Evolutionary conservation across 2,329 filamentous ascomycete genomes (phyloP).

Genomic region (Aureobasidium sp.): DNA sequence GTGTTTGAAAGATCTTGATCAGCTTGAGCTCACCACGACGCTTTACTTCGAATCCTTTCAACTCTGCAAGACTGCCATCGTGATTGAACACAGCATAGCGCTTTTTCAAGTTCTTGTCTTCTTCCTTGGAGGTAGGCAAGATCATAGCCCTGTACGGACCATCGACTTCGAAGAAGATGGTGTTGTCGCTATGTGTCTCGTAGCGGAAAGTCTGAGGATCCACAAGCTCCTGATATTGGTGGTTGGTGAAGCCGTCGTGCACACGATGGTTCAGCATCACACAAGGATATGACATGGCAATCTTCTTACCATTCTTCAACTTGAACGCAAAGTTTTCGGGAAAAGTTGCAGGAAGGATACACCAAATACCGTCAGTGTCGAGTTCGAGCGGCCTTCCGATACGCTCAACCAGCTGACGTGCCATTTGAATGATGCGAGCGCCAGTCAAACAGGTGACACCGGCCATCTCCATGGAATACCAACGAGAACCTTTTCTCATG

Average conservation of each 20-base stretch:
- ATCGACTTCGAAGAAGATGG: slow-evolving; percentile 98
- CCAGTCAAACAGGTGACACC: slow-evolving; percentile 96
- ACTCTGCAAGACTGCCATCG: slow-evolving; percentile 85
- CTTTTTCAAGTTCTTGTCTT: slow-evolving; percentile 99
- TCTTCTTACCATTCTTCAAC: slow-evolving; percentile 90
- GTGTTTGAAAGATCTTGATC: slow-evolving; percentile 99
- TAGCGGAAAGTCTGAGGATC: slow-evolving; percentile 79
- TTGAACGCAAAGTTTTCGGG: slow-evolving; percentile 95
- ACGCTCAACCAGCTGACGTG: slow-evolving; percentile 83
- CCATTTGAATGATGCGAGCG: slow-evolving; percentile 94
- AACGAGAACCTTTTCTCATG: slow-evolving; percentile 96
- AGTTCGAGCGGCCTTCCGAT: slow-evolving; percentile 88
- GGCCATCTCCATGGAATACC: slow-evolving; percentile 99
- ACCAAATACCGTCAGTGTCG: slow-evolving; percentile 99
- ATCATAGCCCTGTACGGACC: slow-evolving; percentile 98
- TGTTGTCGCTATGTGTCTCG: slow-evolving; percentile 96
- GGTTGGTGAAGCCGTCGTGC: slow-evolving; percentile 89
- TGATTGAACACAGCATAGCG: slow-evolving; percentile 98
- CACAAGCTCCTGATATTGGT: slow-evolving; percentile 87
- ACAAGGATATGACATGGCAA: slow-evolving; percentile 94
- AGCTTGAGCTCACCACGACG: slow-evolving; percentile 95
- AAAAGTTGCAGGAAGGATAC: slow-evolving; percentile 92
- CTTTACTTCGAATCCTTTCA: slow-evolving; percentile 98
- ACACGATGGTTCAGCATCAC: slow-evolving; percentile 99
- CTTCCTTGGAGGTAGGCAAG: slow-evolving; percentile 92